These are phyloP conservation scores for Penicillium turbatum DNA, from an alignment of 495 filamentous ascomycete genomes.

Conservation along the genomic window DNA sequence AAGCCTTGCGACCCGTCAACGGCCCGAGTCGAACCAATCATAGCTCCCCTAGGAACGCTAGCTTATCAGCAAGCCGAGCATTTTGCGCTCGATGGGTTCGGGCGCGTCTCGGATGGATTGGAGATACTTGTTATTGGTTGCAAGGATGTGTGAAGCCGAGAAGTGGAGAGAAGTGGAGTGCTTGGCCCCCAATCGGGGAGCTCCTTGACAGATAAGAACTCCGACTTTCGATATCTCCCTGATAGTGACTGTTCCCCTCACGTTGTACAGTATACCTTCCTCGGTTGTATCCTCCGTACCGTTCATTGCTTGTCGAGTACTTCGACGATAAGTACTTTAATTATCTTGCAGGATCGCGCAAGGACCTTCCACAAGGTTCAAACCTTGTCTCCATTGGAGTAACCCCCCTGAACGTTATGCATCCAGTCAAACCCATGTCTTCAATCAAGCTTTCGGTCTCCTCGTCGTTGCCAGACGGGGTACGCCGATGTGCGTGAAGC, in stretches of 20 bases:
- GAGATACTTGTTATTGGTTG: conserved; percentile 6
- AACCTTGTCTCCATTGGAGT: neutral
- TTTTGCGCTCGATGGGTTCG: conserved; percentile 17
- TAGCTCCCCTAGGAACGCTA: neutral
- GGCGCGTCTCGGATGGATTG: neutral
- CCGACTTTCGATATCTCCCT: neutral
- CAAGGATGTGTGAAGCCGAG: conserved; percentile 10
- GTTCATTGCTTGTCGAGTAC: neutral
- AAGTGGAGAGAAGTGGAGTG: conserved; percentile 1
- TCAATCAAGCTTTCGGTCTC: neutral
- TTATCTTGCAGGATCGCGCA: neutral
- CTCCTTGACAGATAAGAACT: neutral
- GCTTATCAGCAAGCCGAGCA: conserved; percentile 22
- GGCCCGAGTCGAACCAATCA: neutral
- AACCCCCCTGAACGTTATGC: neutral
- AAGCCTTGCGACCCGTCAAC: conserved; percentile 9
- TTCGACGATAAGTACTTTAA: neutral
- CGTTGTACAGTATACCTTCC: neutral
- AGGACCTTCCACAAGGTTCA: neutral
- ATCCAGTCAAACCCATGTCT: neutral
- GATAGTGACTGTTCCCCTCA: neutral
- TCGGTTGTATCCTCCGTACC: neutral
- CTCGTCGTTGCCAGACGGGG: neutral
- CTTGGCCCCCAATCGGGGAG: no score
- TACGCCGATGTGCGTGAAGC: conserved; percentile 2